A percentile compares a stretch with the other conserved stretches of the same genome.
These are phyloP conservation scores for Volutella citrinella DNA, from an alignment of 2,329 filamentous ascomycete genomes.

Conservation along the genomic window DNA sequence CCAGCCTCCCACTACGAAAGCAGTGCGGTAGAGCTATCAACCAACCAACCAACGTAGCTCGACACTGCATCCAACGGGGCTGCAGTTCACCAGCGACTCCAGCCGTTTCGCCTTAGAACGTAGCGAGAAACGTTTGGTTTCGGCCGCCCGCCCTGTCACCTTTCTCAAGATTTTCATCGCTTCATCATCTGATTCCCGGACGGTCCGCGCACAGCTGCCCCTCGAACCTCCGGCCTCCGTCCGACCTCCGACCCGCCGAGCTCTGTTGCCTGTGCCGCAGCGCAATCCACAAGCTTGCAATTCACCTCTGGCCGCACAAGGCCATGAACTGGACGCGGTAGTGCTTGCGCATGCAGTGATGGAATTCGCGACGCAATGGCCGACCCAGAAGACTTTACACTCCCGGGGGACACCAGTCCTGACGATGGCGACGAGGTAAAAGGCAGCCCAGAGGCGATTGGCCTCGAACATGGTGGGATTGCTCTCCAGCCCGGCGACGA, in stretches of 20 bases:
- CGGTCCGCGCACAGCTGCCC: background rate
- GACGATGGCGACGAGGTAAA: conserved; percentile 41
- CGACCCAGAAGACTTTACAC: conserved; percentile 45
- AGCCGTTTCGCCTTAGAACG: conserved; percentile 1
- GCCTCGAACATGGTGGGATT: conserved; percentile 14
- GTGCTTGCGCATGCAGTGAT: conserved; percentile 32
- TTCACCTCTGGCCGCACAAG: too few species aligned
- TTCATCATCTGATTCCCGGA: too few species aligned
- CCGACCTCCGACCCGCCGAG: conserved; percentile 16
- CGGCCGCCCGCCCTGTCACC: too few species aligned
- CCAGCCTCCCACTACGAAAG: conserved; percentile 2
- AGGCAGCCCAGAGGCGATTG: conserved; percentile 17
- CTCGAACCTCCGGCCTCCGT: conserved; percentile 7
- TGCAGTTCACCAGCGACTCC: conserved; percentile 11
- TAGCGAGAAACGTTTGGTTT: too few species aligned
- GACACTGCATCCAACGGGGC: conserved; percentile 18
- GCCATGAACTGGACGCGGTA: conserved; percentile 25
- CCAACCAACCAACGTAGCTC: conserved; percentile 24
- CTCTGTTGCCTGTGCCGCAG: conserved; percentile 16
- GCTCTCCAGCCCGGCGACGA: conserved; percentile 12
- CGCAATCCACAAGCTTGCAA: too few species aligned
- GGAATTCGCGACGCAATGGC: conserved; percentile 44
- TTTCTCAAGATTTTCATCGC: too few species aligned
- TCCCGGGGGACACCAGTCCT: conserved; percentile 35
- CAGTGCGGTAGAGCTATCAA: conserved; percentile 18